These are phyloP conservation scores for Trametes coccinea DNA, from an alignment of 768 basidiomycete genomes.

Conservation along the genomic window DNA sequence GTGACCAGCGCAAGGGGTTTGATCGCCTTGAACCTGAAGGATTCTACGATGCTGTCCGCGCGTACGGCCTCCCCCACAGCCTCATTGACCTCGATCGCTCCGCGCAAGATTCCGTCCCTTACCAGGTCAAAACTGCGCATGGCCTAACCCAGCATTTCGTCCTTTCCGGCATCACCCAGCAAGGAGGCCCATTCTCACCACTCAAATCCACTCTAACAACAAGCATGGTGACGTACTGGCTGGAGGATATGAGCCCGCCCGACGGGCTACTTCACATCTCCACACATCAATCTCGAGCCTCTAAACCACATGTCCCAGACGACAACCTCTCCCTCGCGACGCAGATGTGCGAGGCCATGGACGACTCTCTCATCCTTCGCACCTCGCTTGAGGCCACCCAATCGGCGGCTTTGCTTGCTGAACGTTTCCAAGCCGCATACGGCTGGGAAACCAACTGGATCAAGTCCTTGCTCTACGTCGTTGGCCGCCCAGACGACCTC, in stretches of 20 bases:
- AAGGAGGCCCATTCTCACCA: constrained; percentile 32
- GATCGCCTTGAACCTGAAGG: neutral
- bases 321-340: too few relatives aligned
- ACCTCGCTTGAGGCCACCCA: neutral
- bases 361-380: too few relatives aligned
- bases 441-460: neutral
- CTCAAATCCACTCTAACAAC: constrained; percentile 33
- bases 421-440: neutral
- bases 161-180: constrained; percentile 32
- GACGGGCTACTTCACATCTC: too few relatives aligned
- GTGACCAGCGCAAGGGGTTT: neutral
- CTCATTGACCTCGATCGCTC: neutral
- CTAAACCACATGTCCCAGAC: too few relatives aligned
- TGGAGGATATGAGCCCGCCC: constrained; percentile 15
- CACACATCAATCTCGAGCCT: too few relatives aligned
- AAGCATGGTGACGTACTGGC: constrained; percentile 25
- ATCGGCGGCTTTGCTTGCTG: neutral
- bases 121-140: constrained; percentile 27
- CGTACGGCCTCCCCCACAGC: neutral
- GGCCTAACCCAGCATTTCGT: constrained; percentile 27
- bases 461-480: neutral
- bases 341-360: too few relatives aligned
- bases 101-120: neutral
- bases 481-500: neutral
- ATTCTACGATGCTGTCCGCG: neutral